phyloP scores from a whole-genome alignment of 2,329 filamentous ascomycete genomes.

The Fusarium sp. region DNA sequence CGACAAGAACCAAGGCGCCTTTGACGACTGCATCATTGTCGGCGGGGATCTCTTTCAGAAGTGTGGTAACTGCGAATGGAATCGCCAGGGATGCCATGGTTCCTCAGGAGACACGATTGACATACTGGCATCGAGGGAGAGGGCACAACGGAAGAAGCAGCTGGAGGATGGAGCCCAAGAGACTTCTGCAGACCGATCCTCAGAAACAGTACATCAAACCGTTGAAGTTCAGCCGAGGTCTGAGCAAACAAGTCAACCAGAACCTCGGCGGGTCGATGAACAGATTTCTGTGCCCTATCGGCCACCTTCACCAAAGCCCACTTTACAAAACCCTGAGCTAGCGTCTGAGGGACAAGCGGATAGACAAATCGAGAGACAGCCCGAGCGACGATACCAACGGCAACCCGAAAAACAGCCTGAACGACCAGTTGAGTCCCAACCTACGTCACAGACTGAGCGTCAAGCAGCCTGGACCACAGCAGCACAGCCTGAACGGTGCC shows the following conservation, averaged over 20 bases:
- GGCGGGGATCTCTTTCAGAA: slow-evolving; percentile 53
- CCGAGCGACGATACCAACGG: not conserved
- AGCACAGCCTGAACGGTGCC: not conserved
- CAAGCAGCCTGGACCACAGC: not conserved
- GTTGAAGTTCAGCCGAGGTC: slow-evolving; percentile 15
- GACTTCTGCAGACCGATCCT: not conserved
- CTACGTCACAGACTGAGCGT: not conserved
- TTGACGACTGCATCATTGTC: slow-evolving; percentile 55
- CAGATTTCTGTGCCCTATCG: slow-evolving; percentile 11
- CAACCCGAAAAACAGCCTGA: not conserved
- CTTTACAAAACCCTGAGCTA: not conserved
- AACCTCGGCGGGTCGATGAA: not conserved
- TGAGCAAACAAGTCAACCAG: not conserved
- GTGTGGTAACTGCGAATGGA: slow-evolving; percentile 63
- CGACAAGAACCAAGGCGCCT: slow-evolving; percentile 53
- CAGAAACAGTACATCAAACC: slow-evolving; percentile 11
- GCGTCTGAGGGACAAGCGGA: not conserved
- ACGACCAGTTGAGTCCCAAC: not conserved
- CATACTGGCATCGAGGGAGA: slow-evolving; percentile 21
- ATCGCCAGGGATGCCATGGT: slow-evolving; percentile 49
- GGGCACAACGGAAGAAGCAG: slow-evolving; percentile 22
- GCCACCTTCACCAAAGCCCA: slow-evolving; percentile 8
- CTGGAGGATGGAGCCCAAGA: not conserved
- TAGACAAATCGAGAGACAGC: not conserved
- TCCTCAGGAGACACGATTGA: slow-evolving; percentile 40